These are phyloP conservation scores for Chalara sp. DNA, from an alignment of 2,329 filamentous ascomycete genomes.

Conservation along the genomic window DNA sequence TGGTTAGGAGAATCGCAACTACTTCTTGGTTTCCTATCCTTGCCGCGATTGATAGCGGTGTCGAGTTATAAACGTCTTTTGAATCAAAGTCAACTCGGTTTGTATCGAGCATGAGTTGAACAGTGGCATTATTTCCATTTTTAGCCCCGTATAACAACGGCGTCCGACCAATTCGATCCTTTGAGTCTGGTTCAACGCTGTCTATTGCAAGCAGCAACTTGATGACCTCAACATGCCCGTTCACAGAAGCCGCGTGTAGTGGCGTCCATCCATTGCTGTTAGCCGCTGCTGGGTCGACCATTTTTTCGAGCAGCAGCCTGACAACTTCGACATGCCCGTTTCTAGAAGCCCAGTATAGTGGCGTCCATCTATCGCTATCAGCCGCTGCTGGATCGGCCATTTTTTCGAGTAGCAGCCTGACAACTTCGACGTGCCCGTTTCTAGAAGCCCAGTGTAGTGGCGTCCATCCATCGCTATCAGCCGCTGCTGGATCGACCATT, in stretches of 20 bases:
- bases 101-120: neutral
- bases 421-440: neutral
- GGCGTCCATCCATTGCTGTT: neutral
- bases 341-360: no score
- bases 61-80: neutral
- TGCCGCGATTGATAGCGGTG: neutral
- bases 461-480: neutral
- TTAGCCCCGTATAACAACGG: neutral
- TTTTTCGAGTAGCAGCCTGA: no score
- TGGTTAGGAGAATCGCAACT: neutral
- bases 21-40: neutral
- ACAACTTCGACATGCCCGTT: neutral
- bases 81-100: neutral
- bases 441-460: neutral
- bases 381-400: no score
- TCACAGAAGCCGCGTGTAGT: neutral
- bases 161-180: neutral
- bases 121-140: neutral
- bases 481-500: no score
- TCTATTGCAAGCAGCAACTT: neutral
- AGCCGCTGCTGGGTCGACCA: neutral
- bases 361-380: no score
- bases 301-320: conserved; percentile 2
- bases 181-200: neutral
- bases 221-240: neutral